These are phyloP conservation scores for Hymenoscyphus albidus DNA, from an alignment of 2,329 filamentous ascomycete genomes.

Conservation along the genomic window DNA sequence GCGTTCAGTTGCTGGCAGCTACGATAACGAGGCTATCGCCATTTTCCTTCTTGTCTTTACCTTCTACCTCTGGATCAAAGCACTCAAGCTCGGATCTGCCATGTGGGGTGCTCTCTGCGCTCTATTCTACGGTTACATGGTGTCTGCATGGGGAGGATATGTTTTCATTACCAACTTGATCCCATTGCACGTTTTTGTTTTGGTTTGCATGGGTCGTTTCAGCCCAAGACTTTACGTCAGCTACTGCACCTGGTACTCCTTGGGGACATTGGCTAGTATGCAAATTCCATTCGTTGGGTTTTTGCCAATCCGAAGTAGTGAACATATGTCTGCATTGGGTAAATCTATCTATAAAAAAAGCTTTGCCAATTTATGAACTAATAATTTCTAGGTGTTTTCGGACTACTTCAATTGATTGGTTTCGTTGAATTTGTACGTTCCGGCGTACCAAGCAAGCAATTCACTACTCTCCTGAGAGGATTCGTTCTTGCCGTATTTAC, in stretches of 20 bases:
- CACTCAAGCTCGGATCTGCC: conserved; percentile 91
- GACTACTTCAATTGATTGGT: conserved; percentile 86
- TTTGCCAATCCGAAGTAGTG: conserved; percentile 90
- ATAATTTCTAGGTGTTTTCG: conserved; percentile 71
- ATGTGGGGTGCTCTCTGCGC: conserved; percentile 95
- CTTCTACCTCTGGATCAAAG: conserved; percentile 99
- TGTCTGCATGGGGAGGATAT: conserved; percentile 98
- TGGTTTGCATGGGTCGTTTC: conserved; percentile 95
- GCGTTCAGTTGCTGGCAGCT: conserved; percentile 93
- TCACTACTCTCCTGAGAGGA: conserved; percentile 80
- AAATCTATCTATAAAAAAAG: conserved; percentile 35
- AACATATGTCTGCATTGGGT: conserved; percentile 97
- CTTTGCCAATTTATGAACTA: conserved; percentile 13
- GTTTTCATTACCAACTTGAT: conserved; percentile 99
- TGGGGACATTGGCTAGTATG: conserved; percentile 96
- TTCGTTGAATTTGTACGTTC: conserved; percentile 87
- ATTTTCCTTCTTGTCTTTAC: conserved; percentile 98
- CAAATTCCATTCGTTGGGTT: conserved; percentile 99
- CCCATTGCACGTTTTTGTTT: conserved; percentile 86
- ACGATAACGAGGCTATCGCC: conserved; percentile 99
- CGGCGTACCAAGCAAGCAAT: conserved; percentile 88
- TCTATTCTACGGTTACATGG: conserved; percentile 99
- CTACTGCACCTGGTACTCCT: conserved; percentile 96
- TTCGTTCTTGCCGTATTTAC: conserved; percentile 72
- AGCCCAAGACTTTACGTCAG: conserved; percentile 91